These are phyloP conservation scores for Kalmanozyma brasiliensis DNA, from an alignment of 1,284 basidiomycete species.

Conservation along the genomic window DNA sequence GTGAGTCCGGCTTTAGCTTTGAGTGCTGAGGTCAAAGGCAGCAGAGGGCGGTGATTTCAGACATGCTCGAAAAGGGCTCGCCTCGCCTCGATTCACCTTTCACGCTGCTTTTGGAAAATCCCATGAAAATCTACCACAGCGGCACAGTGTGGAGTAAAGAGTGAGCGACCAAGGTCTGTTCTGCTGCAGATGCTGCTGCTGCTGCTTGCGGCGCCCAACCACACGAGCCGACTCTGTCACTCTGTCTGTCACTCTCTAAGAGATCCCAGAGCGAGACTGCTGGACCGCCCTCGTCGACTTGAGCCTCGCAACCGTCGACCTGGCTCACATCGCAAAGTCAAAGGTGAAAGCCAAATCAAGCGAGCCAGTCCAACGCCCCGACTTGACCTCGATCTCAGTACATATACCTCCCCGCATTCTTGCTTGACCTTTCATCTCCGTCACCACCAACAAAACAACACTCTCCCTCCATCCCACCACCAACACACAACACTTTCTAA, in stretches of 20 bases:
- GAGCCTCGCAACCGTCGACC: no score
- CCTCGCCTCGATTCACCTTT: no score
- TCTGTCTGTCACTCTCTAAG: no score
- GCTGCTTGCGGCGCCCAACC: background rate
- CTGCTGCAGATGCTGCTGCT: background rate
- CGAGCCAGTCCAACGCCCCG: constrained; percentile 11
- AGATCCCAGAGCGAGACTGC: no score
- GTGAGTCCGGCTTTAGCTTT: constrained; percentile 8
- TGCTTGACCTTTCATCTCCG: background rate
- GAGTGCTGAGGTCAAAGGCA: background rate
- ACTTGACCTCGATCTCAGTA: background rate
- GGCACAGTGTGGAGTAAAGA: background rate
- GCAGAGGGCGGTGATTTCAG: constrained; percentile 15
- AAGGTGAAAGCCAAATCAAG: no score
- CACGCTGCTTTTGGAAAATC: constrained; percentile 43
- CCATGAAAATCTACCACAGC: background rate
- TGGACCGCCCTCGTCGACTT: no score
- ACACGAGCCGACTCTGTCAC: constrained; percentile 3
- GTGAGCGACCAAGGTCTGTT: background rate
- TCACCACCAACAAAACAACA: constrained; percentile 1
- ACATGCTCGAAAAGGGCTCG: constrained; percentile 4
- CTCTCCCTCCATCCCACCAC: background rate
- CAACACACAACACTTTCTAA: constrained; percentile 6
- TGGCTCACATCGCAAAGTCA: no score
- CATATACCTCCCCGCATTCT: constrained; percentile 30